Conservation (phyloP, 257 asterid genomes). For the Ligustrum vulgare region DNA sequence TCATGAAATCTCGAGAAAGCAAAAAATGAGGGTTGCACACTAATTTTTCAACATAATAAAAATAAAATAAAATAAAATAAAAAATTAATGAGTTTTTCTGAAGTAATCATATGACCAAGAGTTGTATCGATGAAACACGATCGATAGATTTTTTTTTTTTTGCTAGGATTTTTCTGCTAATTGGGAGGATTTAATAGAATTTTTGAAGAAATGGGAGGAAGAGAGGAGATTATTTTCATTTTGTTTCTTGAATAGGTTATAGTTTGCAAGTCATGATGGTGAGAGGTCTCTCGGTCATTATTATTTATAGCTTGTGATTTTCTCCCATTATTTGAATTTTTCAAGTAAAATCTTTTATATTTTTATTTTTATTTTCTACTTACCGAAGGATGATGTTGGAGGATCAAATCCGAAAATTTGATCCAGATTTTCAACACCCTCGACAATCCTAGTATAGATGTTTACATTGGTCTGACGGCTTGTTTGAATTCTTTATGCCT, state of each 20-base stretch:
- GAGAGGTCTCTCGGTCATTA: no score
- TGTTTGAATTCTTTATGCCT: not conserved
- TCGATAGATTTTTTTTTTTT: no score
- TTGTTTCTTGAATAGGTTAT: not conserved
- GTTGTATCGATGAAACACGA: no score
- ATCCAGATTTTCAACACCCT: not conserved
- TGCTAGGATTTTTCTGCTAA: no score
- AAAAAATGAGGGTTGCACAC: not conserved
- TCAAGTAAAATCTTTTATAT: not conserved
- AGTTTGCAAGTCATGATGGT: not conserved
- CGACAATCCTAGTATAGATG: not conserved
- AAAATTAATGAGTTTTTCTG: no score
- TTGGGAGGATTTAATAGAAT: not conserved
- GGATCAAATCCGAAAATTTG: not conserved
- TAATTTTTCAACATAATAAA: not conserved
- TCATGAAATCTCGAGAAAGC: not conserved
- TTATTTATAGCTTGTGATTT: not conserved
- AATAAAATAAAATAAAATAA: no score
- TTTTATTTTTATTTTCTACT: not conserved
- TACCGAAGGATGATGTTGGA: not conserved
- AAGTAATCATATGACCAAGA: not conserved
- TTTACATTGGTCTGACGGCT: constrained; percentile 9
- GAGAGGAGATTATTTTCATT: not conserved
- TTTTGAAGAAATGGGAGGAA: not conserved
- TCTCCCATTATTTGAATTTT: not conserved